Evolutionary conservation across 768 basidiomycete species (phyloP).

Genomic region (Leccinum rimulosum): DNA sequence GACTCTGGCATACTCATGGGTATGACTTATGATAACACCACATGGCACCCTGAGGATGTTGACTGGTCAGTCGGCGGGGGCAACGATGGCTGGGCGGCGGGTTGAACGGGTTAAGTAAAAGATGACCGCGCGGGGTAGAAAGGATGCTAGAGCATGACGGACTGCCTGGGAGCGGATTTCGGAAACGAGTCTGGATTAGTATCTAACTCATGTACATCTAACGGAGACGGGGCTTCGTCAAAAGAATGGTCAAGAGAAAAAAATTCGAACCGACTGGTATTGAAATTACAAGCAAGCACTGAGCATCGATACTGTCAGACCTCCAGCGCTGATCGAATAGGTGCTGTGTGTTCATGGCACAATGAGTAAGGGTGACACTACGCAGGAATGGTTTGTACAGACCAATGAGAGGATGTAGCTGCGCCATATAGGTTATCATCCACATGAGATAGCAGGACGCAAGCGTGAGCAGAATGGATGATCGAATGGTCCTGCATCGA

Average conservation of each 20-base stretch:
- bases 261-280: constrained; percentile 23
- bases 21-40: neutral
- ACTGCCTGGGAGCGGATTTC: neutral
- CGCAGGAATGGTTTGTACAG: constrained; percentile 22
- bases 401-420: constrained; percentile 90
- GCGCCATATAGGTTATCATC: constrained; percentile 96
- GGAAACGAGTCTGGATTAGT: constrained; percentile 17
- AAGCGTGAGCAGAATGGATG: constrained; percentile 73
- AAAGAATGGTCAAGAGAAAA: neutral
- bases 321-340: constrained; percentile 17
- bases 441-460: constrained; percentile 92
- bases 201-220: constrained; percentile 27
- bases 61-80: constrained; percentile 6
- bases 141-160: neutral
- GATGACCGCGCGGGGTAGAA: neutral
- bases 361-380: neutral
- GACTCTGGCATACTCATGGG: constrained; percentile 29
- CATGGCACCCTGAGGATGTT: constrained; percentile 6
- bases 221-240: constrained; percentile 11
- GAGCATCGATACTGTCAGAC: constrained; percentile 11
- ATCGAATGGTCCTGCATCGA: constrained; percentile 70
- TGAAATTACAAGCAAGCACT: constrained; percentile 4
- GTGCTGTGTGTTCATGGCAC: constrained; percentile 9
- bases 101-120: constrained; percentile 1
- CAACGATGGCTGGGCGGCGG: constrained; percentile 8